Conservation (phyloP, 495 filamentous ascomycete genomes). For the Hypoxylon subgilvum region DNA sequence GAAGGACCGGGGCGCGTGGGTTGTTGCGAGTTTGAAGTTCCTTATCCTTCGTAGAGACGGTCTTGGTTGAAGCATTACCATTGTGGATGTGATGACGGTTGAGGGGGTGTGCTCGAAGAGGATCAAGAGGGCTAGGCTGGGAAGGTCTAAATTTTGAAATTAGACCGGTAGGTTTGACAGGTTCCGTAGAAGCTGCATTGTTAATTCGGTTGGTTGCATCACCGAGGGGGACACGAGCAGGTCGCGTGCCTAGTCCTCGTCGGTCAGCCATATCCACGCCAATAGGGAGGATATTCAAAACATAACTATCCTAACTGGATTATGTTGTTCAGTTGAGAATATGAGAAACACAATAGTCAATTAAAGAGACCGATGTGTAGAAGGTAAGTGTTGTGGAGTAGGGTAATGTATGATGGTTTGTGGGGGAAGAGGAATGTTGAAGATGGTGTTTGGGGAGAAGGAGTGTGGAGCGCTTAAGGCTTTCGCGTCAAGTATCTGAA, state of each 20-base stretch:
- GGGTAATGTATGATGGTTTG: too few relatives aligned
- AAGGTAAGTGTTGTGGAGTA: too few relatives aligned
- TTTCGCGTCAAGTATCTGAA: too few relatives aligned
- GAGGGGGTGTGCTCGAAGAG: conserved; percentile 36
- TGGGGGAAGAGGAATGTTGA: too few relatives aligned
- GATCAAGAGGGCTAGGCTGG: conserved; percentile 27
- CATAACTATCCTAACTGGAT: too few relatives aligned
- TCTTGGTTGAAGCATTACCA: conserved; percentile 16
- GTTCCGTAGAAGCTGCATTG: conserved; percentile 39
- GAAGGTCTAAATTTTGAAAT: too few relatives aligned
- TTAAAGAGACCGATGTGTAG: too few relatives aligned
- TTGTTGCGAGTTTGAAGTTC: conserved; percentile 8
- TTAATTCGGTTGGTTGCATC: conserved; percentile 56
- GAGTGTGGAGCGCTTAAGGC: too few relatives aligned
- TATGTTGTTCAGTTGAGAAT: too few relatives aligned
- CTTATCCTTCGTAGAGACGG: conserved; percentile 26
- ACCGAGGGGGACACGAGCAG: conserved; percentile 51
- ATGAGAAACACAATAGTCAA: too few relatives aligned
- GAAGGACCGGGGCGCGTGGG: conserved; percentile 49
- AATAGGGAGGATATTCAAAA: conserved; percentile 7
- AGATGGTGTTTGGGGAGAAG: too few relatives aligned
- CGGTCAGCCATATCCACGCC: conserved; percentile 46
- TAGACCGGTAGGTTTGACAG: conserved; percentile 22
- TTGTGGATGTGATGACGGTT: conserved; percentile 18
- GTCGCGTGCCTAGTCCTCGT: conserved; percentile 33